These are phyloP conservation scores for Aspergillus panamensis DNA, from an alignment of 495 filamentous ascomycete genomes.

Conservation along the genomic window DNA sequence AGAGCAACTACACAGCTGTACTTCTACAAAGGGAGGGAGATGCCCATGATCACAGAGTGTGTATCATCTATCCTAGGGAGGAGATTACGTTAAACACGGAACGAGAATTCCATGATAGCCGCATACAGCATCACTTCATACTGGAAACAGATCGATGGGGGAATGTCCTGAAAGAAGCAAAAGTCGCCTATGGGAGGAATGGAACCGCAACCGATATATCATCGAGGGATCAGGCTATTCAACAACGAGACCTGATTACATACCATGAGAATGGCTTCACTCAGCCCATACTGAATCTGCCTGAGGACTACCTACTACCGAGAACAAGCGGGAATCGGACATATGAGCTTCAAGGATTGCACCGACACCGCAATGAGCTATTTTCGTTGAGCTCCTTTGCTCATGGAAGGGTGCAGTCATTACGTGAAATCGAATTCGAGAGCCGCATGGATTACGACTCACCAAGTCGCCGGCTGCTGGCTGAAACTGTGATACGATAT, in stretches of 20 bases:
- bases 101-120: background rate
- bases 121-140: background rate
- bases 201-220: background rate
- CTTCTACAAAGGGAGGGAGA: background rate
- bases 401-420: background rate
- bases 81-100: background rate
- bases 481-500: background rate
- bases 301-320: background rate
- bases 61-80: background rate
- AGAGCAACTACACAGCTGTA: background rate
- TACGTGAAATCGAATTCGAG: background rate
- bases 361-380: background rate
- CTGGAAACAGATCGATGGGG: background rate
- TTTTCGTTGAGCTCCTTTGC: background rate
- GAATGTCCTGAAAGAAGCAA: background rate
- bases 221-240: background rate
- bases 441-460: background rate
- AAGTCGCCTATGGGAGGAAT: background rate
- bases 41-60: background rate
- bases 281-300: background rate
- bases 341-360: background rate
- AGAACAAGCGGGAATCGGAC: background rate
- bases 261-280: background rate
- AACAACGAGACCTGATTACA: background rate
- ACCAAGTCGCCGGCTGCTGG: background rate